phyloP scores from a whole-genome alignment of 345 rosid species.

The Lepidium aucheri region DNA sequence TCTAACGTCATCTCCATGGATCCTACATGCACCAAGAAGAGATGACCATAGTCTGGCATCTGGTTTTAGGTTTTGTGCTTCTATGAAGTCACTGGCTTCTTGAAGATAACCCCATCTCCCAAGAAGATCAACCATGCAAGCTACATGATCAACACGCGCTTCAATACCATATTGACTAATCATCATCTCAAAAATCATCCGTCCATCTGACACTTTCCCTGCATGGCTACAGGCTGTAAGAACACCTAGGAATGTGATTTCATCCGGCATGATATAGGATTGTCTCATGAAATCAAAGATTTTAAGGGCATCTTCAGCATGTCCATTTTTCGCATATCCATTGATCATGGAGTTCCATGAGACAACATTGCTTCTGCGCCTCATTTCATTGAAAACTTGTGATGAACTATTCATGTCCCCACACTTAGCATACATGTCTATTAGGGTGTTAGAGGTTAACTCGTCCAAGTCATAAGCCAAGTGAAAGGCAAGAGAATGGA shows the following conservation, averaged over 20 bases:
- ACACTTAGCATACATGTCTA: slow-evolving; percentile 98
- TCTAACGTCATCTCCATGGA: slow-evolving; percentile 73
- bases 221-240: slow-evolving; percentile 96
- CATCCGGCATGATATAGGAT: slow-evolving; percentile 55
- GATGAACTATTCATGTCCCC: slow-evolving; percentile 65
- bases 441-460: slow-evolving; percentile 59
- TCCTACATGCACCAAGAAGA: slow-evolving; percentile 79
- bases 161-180: slow-evolving; percentile 44
- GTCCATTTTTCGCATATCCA: slow-evolving; percentile 87
- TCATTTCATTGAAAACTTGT: slow-evolving; percentile 61
- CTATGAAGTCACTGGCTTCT: slow-evolving; percentile 73
- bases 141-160: slow-evolving; percentile 73
- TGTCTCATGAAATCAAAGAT: slow-evolving; percentile 56
- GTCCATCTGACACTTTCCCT: slow-evolving; percentile 71
- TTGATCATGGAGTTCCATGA: slow-evolving; percentile 93
- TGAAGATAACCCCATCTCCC: slow-evolving; percentile 82
- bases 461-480: slow-evolving; percentile 68
- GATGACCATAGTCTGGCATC: slow-evolving; percentile 84
- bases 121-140: slow-evolving; percentile 92
- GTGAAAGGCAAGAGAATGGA: slow-evolving; percentile 63
- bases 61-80: slow-evolving; percentile 45
- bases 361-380: slow-evolving; percentile 38
- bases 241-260: slow-evolving; percentile 83
- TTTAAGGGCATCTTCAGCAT: slow-evolving; percentile 71
- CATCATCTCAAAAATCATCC: slow-evolving; percentile 57